phyloP scores from a whole-genome alignment of 2,329 filamentous ascomycete species.

The Penicillium brevicompactum region DNA sequence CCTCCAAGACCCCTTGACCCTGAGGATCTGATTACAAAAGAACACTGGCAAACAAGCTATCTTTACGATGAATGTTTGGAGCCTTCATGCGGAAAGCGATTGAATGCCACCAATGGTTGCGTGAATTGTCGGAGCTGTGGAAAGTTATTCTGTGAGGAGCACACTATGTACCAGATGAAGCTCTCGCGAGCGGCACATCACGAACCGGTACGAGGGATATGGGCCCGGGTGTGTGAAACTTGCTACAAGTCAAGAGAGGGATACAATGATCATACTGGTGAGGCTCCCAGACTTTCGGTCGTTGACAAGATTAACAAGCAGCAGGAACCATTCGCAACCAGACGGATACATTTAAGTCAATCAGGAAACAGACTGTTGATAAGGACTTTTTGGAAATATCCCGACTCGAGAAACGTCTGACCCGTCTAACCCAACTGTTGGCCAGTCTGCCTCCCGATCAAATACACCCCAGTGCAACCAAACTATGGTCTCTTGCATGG shows the following conservation, averaged over 20 bases:
- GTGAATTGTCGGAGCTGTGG: slow-evolving; percentile 95
- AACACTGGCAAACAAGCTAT: slow-evolving; percentile 83
- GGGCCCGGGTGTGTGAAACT: slow-evolving; percentile 97
- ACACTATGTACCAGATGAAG: slow-evolving; percentile 99
- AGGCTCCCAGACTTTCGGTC: not conserved
- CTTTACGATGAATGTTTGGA: slow-evolving; percentile 82
- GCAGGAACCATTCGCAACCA: slow-evolving; percentile 69
- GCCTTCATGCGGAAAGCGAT: slow-evolving; percentile 76
- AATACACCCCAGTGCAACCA: slow-evolving; percentile 52
- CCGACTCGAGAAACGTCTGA: slow-evolving; percentile 85
- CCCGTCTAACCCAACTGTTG: slow-evolving; percentile 82
- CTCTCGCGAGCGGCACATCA: slow-evolving; percentile 84
- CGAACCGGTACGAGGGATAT: slow-evolving; percentile 85
- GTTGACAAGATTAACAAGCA: slow-evolving; percentile 8
- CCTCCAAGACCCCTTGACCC: slow-evolving; percentile 63
- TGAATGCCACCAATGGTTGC: slow-evolving; percentile 77
- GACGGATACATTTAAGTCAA: slow-evolving; percentile 67
- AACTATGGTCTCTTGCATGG: slow-evolving; percentile 57
- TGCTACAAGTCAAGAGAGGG: slow-evolving; percentile 96
- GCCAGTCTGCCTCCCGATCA: slow-evolving; percentile 73
- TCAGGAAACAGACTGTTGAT: slow-evolving; percentile 78
- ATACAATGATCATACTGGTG: slow-evolving; percentile 82
- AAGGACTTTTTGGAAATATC: slow-evolving; percentile 85
- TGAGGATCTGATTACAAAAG: slow-evolving; percentile 83
- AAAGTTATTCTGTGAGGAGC: slow-evolving; percentile 90